Evolutionary conservation across 345 rosid species (phyloP).

Genomic region (Bruguiera sexangula): DNA sequence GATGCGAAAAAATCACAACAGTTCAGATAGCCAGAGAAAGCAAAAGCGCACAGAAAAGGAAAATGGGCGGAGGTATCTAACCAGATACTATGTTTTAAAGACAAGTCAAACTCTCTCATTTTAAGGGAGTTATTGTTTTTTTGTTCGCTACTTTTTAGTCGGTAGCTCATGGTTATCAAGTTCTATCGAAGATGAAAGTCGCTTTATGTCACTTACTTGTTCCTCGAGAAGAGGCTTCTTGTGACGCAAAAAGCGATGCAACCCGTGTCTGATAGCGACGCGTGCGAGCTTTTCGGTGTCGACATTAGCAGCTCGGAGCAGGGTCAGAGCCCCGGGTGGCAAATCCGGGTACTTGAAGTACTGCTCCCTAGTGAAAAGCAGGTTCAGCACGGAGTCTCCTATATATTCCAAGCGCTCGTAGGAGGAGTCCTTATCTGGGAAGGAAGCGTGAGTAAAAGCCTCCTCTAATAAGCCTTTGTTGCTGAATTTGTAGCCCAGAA

Average conservation of each 20-base stretch:
- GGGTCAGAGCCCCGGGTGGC: constrained; percentile 47
- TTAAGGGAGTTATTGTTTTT: too few relatives aligned
- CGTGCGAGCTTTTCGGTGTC: constrained; percentile 68
- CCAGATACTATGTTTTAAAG: too few relatives aligned
- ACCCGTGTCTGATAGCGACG: constrained; percentile 45
- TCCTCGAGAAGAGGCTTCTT: constrained; percentile 48
- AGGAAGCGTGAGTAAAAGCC: constrained; percentile 54
- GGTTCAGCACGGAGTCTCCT: constrained; percentile 53
- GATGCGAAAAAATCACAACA: too few relatives aligned
- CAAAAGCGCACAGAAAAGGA: too few relatives aligned
- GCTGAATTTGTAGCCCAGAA: constrained; percentile 43
- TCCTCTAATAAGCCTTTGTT: constrained; percentile 40
- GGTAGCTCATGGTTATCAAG: too few relatives aligned
- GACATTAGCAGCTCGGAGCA: constrained; percentile 65
- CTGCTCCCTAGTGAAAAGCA: constrained; percentile 32
- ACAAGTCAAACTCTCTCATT: too few relatives aligned
- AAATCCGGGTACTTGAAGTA: constrained; percentile 37
- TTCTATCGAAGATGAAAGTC: too few relatives aligned
- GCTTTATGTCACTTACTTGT: constrained; percentile 38
- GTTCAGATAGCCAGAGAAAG: too few relatives aligned
- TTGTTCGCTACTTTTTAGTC: too few relatives aligned
- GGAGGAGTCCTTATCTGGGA: constrained; percentile 15
- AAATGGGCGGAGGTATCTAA: too few relatives aligned
- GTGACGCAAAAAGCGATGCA: constrained; percentile 53
- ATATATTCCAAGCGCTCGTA: constrained; percentile 52